Percentiles rank a stretch among this genome's conserved stretches.
These are phyloP conservation scores for Delitschia confertaspora DNA, from an alignment of 495 filamentous ascomycete species.

Conservation along the genomic window DNA sequence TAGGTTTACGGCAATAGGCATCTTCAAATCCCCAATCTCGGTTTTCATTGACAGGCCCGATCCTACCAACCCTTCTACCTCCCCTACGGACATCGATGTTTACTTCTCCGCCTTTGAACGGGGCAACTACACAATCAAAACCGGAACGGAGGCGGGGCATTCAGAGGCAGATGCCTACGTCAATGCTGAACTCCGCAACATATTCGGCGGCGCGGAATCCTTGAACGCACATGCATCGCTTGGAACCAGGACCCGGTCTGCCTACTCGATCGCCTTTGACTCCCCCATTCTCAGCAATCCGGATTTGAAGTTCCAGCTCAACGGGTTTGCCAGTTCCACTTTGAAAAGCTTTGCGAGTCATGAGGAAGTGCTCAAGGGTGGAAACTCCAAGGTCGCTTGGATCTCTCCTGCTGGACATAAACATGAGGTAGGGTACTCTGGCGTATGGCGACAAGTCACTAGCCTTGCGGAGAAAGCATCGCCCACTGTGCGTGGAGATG, in stretches of 20 bases:
- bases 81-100: constrained; percentile 66
- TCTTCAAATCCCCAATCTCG: constrained; percentile 76
- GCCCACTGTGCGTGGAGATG: constrained; percentile 68
- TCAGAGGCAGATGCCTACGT: constrained; percentile 86
- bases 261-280: constrained; percentile 76
- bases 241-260: constrained; percentile 79
- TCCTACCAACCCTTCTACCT: constrained; percentile 47
- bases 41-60: constrained; percentile 67
- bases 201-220: constrained; percentile 92
- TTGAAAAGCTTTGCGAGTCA: constrained; percentile 87
- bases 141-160: constrained; percentile 86
- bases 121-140: constrained; percentile 70
- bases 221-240: constrained; percentile 73
- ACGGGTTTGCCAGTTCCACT: constrained; percentile 68
- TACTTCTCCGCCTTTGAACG: constrained; percentile 69
- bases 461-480: constrained; percentile 64
- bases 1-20: constrained; percentile 43
- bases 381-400: constrained; percentile 66
- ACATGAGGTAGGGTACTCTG: constrained; percentile 71
- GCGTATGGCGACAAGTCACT: constrained; percentile 81
- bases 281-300: constrained; percentile 76
- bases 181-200: constrained; percentile 73
- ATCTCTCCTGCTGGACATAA: constrained; percentile 45
- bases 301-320: constrained; percentile 62
- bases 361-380: constrained; percentile 80